phyloP scores from a whole-genome alignment of 1,139 yeast genomes.

The Hyphopichia buzzinii region DNA sequence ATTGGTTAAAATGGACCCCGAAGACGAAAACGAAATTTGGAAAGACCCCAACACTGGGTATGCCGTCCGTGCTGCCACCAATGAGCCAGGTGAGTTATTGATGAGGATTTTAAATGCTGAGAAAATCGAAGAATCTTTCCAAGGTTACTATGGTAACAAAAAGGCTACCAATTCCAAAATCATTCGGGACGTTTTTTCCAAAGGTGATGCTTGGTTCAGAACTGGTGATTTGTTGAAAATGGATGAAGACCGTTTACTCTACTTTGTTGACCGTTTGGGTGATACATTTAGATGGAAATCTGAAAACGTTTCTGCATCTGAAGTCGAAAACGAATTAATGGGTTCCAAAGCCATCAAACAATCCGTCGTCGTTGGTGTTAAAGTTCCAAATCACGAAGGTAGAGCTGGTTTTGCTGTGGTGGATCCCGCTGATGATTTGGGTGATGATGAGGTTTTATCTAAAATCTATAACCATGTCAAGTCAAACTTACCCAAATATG shows the following conservation, averaged over 20 bases:
- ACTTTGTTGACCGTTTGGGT: constrained; percentile 90
- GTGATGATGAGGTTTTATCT: constrained; percentile 29
- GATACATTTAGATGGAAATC: constrained; percentile 98
- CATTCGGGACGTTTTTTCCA: constrained; percentile 64
- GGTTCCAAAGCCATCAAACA: constrained; percentile 59
- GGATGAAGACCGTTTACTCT: constrained; percentile 69
- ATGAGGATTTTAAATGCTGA: constrained; percentile 70
- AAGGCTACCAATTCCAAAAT: constrained; percentile 78
- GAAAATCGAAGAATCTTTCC: constrained; percentile 70
- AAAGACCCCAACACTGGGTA: constrained; percentile 71
- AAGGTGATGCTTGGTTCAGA: constrained; percentile 92
- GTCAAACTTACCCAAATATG: constrained; percentile 72
- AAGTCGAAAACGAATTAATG: constrained; percentile 75
- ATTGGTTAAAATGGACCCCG: constrained; percentile 75
- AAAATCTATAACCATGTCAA: constrained; percentile 35
- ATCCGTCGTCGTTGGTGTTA: constrained; percentile 86
- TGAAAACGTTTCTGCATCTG: constrained; percentile 91
- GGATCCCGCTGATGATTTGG: constrained; percentile 44
- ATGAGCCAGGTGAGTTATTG: constrained; percentile 85
- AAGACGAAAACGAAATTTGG: constrained; percentile 70
- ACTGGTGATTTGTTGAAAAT: constrained; percentile 78
- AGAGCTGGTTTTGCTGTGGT: constrained; percentile 89
- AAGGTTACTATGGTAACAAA: constrained; percentile 84
- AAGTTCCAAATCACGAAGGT: constrained; percentile 88
- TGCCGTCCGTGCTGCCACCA: constrained; percentile 31